phyloP scores from a whole-genome alignment of 2,329 filamentous ascomycete genomes.

The Taxawa tesnikishii region DNA sequence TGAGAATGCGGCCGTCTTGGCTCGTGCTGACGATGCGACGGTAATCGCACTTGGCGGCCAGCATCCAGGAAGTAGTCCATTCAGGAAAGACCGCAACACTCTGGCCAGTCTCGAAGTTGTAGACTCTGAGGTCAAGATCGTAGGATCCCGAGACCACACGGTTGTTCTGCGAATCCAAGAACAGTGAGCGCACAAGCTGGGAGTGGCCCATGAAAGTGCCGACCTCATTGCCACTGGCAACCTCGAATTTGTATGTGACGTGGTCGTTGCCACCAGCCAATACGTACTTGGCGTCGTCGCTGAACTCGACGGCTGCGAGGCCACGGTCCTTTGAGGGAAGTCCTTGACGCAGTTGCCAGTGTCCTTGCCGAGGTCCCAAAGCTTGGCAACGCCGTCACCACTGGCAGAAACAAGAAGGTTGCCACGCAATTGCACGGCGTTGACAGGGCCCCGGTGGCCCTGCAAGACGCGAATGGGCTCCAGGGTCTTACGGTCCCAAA shows the following conservation, averaged over 20 bases:
- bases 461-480: slow-evolving; percentile 63
- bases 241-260: slow-evolving; percentile 91
- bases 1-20: slow-evolving; percentile 81
- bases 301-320: slow-evolving; percentile 91
- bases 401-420: slow-evolving; percentile 89
- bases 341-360: slow-evolving; percentile 84
- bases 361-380: slow-evolving; percentile 89
- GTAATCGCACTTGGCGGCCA: slow-evolving; percentile 93
- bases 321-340: slow-evolving; percentile 86
- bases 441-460: slow-evolving; percentile 85
- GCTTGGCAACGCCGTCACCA: slow-evolving; percentile 82
- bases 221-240: slow-evolving; percentile 74
- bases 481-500: slow-evolving; percentile 81
- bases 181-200: slow-evolving; percentile 75
- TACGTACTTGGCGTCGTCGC: slow-evolving; percentile 85
- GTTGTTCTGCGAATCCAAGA: slow-evolving; percentile 77
- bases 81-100: slow-evolving; percentile 77
- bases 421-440: slow-evolving; percentile 88
- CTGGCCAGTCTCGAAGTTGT: slow-evolving; percentile 69
- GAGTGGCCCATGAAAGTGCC: slow-evolving; percentile 72
- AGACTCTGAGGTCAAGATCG: slow-evolving; percentile 91
- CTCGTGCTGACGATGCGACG: slow-evolving; percentile 87
- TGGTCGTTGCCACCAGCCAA: slow-evolving; percentile 92
- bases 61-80: slow-evolving; percentile 94
- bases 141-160: slow-evolving; percentile 87